Conservation (phyloP, 352 stramenopile species). For the Globisporangium emineosum region DNA sequence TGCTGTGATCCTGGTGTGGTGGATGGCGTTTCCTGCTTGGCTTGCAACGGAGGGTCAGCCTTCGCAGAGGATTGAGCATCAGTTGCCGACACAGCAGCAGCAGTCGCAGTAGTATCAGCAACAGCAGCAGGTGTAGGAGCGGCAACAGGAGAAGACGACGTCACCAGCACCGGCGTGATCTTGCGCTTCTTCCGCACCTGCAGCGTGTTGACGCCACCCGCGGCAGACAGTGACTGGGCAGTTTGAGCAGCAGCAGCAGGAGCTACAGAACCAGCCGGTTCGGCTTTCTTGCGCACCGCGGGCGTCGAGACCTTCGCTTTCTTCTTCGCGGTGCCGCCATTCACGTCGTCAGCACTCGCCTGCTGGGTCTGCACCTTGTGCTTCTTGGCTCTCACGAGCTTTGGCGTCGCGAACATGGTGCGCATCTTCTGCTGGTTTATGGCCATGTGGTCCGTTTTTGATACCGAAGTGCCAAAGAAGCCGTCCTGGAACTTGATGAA, state of each 20-base stretch:
- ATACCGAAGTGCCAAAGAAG: slow-evolving; percentile 68
- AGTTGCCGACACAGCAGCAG: not conserved
- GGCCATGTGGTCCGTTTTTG: slow-evolving; percentile 30
- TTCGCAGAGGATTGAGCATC: not conserved
- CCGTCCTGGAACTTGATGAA: slow-evolving; percentile 89
- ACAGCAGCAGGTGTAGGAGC: not conserved
- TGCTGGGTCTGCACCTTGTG: slow-evolving; percentile 14
- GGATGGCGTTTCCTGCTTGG: not conserved
- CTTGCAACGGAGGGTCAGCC: not conserved
- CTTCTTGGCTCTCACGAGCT: slow-evolving; percentile 60
- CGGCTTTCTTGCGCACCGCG: slow-evolving; percentile 20
- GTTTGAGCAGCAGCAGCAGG: not conserved
- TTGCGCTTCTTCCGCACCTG: slow-evolving; percentile 84
- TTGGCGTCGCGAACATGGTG: slow-evolving; percentile 61
- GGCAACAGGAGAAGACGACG: not conserved
- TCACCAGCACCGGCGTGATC: slow-evolving; percentile 50
- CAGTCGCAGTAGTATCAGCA: not conserved
- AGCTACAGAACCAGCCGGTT: not conserved
- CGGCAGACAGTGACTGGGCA: slow-evolving; percentile 11
- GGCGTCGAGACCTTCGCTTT: slow-evolving; percentile 22
- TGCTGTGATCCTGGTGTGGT: not conserved
- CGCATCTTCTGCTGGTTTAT: slow-evolving; percentile 51
- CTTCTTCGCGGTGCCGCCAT: slow-evolving; percentile 21
- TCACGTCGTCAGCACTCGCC: slow-evolving; percentile 3
- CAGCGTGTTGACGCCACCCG: slow-evolving; percentile 48